Evolutionary conservation across 768 basidiomycete species (phyloP), one percentile per base, ranked within the genome.

Genomic region (Rhizopogon rudus): DNA sequence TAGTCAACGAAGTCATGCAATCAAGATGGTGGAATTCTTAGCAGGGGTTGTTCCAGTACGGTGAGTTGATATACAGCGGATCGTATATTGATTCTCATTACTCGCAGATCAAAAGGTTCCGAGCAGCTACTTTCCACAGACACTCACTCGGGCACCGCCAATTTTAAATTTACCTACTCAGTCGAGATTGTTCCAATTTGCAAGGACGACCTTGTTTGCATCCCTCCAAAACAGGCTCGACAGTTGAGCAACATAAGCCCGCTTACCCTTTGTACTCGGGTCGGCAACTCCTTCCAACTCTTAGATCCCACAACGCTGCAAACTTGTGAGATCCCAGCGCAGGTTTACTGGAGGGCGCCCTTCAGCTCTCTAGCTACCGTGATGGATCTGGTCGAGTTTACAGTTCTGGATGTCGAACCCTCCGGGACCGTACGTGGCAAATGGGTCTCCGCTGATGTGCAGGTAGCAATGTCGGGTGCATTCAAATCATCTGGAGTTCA

Each of bases 21-120:
- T 95, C 64, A 96, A 96, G 72, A 98, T 98, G 96, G 84, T 89
- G 0, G 97, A 98, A 53, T 98, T 99, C 68, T 73, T 99, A 60
- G 73, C 78, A 7, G 80, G 91, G 12, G 91, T 96, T 5, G 93
- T 93, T 0, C 97, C 97, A 1, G 81, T 90, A 39, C 79, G 88
- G 94, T 95, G 61, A 61, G 86, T 70, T 16, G 6, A 29, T 20
- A 35, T 44, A 51, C 5, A 40, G 16, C 28, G 53, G 28, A 49
- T 20, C 25, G 10, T 57, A n/a, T 52, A 10, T 48, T 63, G 10
- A 59, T 54, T 9, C 14, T 49, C 9, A 37, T 51, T 9, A 37
- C 41, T 51, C 20, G 44, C 22, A 94, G 95, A 63, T 86, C 90
- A 49, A 98, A 98, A 73, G 75, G 87, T 9, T 97, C 95, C 1